These are phyloP conservation scores for Nakazawaea ernobii DNA, from an alignment of 805 yeast species.

Conservation along the genomic window DNA sequence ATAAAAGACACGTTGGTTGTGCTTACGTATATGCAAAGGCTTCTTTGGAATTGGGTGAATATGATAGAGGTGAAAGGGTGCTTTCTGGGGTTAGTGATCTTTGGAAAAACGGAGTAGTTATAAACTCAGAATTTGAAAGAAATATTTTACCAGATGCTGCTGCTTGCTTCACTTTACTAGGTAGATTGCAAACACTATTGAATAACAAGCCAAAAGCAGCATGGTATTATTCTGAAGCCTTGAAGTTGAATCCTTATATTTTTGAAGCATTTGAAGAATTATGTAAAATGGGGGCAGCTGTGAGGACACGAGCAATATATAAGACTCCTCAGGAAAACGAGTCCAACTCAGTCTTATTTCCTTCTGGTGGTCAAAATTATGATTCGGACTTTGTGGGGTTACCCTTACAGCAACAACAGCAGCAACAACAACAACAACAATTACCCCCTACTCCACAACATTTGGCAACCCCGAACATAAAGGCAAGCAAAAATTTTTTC, in stretches of 20 bases:
- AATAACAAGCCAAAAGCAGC: conserved; percentile 65
- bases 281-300: conserved; percentile 63
- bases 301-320: conserved; percentile 54
- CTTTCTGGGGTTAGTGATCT: conserved; percentile 27
- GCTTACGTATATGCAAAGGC: conserved; percentile 68
- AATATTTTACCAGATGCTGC: conserved; percentile 58
- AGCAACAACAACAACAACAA: conserved; percentile 5
- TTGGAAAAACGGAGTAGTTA: conserved; percentile 25
- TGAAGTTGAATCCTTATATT: conserved; percentile 69
- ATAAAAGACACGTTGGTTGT: conserved; percentile 52
- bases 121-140: conserved; percentile 33
- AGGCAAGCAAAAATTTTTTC: conserved; percentile 14
- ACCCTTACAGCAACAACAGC: neutral
- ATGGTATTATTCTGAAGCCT: conserved; percentile 60
- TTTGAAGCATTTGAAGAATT: conserved; percentile 84
- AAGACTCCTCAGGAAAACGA: conserved; percentile 19
- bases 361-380: conserved; percentile 11
- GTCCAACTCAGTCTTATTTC: neutral
- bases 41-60: conserved; percentile 49
- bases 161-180: conserved; percentile 61
- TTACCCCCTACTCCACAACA: conserved; percentile 9
- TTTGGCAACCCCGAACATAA: conserved; percentile 19
- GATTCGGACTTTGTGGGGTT: conserved; percentile 14
- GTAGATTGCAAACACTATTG: conserved; percentile 52
- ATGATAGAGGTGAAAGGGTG: conserved; percentile 57